These are phyloP conservation scores for Solanum sparsipilum DNA, from an alignment of 257 asterid genomes.

Conservation along the genomic window DNA sequence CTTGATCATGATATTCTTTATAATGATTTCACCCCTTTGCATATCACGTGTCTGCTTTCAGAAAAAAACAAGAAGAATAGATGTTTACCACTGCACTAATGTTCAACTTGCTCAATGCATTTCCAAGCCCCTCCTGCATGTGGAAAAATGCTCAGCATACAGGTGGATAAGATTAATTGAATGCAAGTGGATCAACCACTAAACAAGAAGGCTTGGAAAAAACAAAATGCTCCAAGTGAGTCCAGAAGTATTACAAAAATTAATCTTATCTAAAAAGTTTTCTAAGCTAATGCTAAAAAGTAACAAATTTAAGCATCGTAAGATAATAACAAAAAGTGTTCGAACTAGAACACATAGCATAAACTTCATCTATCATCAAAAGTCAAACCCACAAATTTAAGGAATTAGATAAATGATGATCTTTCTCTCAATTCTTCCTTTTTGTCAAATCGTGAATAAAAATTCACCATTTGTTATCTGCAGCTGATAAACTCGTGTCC, in stretches of 20 bases:
- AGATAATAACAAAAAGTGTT: background rate
- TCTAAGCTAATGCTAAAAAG: background rate
- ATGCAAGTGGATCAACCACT: background rate
- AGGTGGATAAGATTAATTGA: background rate
- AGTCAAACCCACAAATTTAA: background rate
- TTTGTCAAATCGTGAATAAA: background rate
- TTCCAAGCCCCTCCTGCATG: slow-evolving; percentile 68
- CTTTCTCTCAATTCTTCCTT: background rate
- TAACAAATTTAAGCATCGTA: background rate
- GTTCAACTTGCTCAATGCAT: slow-evolving; percentile 49
- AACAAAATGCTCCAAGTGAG: background rate
- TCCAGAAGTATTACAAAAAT: background rate
- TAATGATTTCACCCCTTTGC: background rate
- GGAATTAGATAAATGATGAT: background rate
- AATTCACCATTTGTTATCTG: background rate
- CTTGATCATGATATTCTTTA: background rate
- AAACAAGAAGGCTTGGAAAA: background rate
- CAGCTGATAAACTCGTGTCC: background rate
- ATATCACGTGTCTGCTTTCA: background rate
- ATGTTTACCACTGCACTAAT: slow-evolving; percentile 64
- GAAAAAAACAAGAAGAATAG: background rate
- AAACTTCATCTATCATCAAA: background rate
- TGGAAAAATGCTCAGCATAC: background rate
- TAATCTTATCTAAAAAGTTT: background rate
- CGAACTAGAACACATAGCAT: background rate